A percentile compares a stretch with the other conserved stretches of the same genome.
Evolutionary conservation across 106 monocot species (phyloP).

Genomic region (Allium fistulosum): DNA sequence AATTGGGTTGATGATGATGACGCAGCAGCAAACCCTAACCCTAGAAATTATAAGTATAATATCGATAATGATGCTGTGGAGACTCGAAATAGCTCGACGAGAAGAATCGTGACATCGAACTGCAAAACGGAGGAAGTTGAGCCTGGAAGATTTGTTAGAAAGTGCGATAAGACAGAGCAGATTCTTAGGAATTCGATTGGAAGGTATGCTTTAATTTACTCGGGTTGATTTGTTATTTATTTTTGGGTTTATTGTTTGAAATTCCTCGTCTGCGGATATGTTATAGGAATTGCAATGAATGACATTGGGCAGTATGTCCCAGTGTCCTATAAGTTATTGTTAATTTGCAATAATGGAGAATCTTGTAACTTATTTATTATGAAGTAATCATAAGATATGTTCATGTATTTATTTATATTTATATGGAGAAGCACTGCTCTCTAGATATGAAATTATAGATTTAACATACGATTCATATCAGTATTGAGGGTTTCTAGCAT

Average conservation of each 20-base stretch:
- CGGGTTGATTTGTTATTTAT: neutral
- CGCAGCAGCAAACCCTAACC: conserved; percentile 3
- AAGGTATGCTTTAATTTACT: conserved; percentile 2
- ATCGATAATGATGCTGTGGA: neutral
- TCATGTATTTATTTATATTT: too few relatives aligned
- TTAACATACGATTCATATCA: too few relatives aligned
- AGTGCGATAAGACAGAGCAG: conserved; percentile 24
- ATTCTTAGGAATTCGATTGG: conserved; percentile 15
- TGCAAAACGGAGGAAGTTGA: conserved; percentile 24
- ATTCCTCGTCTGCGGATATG: neutral
- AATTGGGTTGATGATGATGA: conserved; percentile 3
- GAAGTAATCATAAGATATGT: too few relatives aligned
- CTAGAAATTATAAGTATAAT: neutral
- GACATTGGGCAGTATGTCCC: too few relatives aligned
- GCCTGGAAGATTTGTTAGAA: conserved; percentile 20
- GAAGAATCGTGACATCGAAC: conserved; percentile 21
- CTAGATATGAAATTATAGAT: too few relatives aligned
- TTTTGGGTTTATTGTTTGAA: neutral
- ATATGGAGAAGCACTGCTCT: too few relatives aligned
- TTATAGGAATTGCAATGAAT: too few relatives aligned
- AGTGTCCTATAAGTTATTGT: too few relatives aligned
- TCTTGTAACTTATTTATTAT: too few relatives aligned
- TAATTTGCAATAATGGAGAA: too few relatives aligned
- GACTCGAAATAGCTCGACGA: conserved; percentile 3
- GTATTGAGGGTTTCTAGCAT: too few relatives aligned